Base-by-base conservation (phyloP, 768 basidiomycete species). In the Leccinellum luteum region DNA sequence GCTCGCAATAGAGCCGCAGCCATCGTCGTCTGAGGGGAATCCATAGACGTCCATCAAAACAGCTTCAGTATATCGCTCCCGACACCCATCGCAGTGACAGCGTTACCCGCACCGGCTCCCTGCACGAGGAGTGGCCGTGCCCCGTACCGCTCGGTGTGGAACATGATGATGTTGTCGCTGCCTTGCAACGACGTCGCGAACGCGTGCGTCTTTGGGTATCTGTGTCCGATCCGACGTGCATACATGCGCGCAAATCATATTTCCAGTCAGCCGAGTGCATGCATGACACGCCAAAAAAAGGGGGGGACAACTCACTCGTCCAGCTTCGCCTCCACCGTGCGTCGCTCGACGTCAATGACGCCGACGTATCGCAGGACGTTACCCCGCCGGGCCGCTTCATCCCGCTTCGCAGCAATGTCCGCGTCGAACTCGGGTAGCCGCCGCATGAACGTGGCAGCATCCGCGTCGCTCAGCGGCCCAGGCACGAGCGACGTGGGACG, bases 61-160 rank as follows among this genome's bases (percentile, higher is more conserved):
- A 81, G 61, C 65, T 76, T 90, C 69, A 98, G 73, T 53, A 95
- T 74, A 69, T 98, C 96, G 48, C 90, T 86, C 62, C 96, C 80
- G 15, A 98, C 94, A 8, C 97, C 97, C 93, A 98, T 98, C 0
- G 97, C 97, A 31, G 97, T 99, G 14, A 98, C 96, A 25, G 90
- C 94, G 1, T 94, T 94, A n/a, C 97, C 97, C 0, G 97, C 97
- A 3, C 97, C 97, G 1, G 95, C 88, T 51, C 97, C 97, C 67
- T 98, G 96, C 32, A 99, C 81, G 59, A 98, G 92, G 55, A 99
- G 77, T 1, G 97, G 96, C 43, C 94, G 77, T 8, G 87, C 82
- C 3, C 88, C 86, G 69, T 99, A 99, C 43, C 97, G 81, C 67
- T 90, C 86, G 0, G 96, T 98, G 69, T 93, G 90, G 83, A 98